Percentiles rank a stretch among this genome's conserved stretches.
phyloP scores from a whole-genome alignment of 106 monocot species.

The Chionographis japonica region DNA sequence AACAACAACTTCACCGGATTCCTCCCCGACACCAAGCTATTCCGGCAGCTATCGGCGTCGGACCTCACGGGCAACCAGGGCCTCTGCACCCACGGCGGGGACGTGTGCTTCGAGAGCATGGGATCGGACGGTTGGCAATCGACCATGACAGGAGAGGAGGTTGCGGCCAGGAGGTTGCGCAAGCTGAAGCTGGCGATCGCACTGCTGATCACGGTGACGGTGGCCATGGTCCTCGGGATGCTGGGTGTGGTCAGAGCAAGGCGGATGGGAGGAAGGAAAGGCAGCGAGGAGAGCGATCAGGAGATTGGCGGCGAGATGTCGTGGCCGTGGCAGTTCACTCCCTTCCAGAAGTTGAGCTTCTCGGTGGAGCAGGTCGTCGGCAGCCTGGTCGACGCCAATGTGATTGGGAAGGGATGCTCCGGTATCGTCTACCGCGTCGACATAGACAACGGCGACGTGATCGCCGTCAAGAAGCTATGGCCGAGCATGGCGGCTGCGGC shows the following conservation, averaged over 20 bases:
- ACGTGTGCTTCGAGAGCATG: constrained; percentile 53
- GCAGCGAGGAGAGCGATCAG: constrained; percentile 18
- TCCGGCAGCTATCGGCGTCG: constrained; percentile 65
- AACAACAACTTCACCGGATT: constrained; percentile 90
- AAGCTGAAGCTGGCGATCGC: constrained; percentile 61
- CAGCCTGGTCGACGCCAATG: constrained; percentile 67
- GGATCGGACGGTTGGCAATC: constrained; percentile 24
- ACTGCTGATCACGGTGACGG: constrained; percentile 67
- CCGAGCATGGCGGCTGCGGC: constrained; percentile 17
- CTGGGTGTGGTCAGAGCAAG: constrained; percentile 55
- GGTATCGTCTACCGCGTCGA: constrained; percentile 78
- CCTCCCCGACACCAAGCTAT: constrained; percentile 92
- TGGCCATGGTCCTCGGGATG: constrained; percentile 67
- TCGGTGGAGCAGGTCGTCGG: constrained; percentile 69
- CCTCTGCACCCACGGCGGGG: constrained; percentile 60
- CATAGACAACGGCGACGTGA: constrained; percentile 66
- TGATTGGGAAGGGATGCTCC: constrained; percentile 88
- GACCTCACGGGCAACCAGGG: constrained; percentile 63
- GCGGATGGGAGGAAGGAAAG: constrained; percentile 28
- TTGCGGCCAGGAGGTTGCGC: constrained; percentile 33
- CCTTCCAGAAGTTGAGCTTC: constrained; percentile 91
- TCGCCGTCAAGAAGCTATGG: constrained; percentile 98
- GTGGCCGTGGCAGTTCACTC: constrained; percentile 91
- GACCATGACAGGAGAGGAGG: constrained; percentile 2
- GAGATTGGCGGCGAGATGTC: constrained; percentile 48